Evolutionary conservation across 2,329 filamentous ascomycete species (phyloP).

Genomic region (Monilinia fructicola): DNA sequence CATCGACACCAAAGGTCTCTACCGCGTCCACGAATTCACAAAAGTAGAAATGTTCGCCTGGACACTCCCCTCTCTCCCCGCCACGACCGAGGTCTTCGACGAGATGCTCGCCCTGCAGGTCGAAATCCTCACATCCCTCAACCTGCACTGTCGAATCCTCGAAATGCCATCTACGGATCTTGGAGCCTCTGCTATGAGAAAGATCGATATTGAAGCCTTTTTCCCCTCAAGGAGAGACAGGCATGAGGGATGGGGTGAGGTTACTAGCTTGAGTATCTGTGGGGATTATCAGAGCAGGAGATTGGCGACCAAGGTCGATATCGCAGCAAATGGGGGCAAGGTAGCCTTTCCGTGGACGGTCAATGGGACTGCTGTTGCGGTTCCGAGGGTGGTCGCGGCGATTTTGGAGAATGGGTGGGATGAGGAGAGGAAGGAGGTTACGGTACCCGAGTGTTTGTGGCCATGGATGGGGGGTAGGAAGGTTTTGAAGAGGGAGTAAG

Average conservation of each 20-base stretch:
- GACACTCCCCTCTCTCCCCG: slow-evolving; percentile 59
- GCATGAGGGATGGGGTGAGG: slow-evolving; percentile 83
- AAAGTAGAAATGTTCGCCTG: slow-evolving; percentile 98
- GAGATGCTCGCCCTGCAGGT: slow-evolving; percentile 87
- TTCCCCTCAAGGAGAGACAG: slow-evolving; percentile 75
- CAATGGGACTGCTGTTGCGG: slow-evolving; percentile 90
- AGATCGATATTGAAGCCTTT: slow-evolving; percentile 90
- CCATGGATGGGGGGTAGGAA: slow-evolving; percentile 80
- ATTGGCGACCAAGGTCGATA: slow-evolving; percentile 70
- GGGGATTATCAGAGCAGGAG: slow-evolving; percentile 91
- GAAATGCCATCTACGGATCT: slow-evolving; percentile 91
- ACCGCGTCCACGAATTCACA: slow-evolving; percentile 96
- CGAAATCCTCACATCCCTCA: slow-evolving; percentile 74
- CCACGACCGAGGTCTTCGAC: slow-evolving; percentile 64
- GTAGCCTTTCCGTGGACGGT: slow-evolving; percentile 81
- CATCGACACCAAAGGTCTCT: slow-evolving; percentile 88
- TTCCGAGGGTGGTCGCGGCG: slow-evolving; percentile 85
- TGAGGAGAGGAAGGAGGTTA: slow-evolving; percentile 63
- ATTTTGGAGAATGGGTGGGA: slow-evolving; percentile 91
- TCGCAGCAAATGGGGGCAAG: slow-evolving; percentile 50
- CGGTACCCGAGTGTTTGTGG: slow-evolving; percentile 74
- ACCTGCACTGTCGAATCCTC: slow-evolving; percentile 81
- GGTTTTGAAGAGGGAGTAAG: slow-evolving; percentile 48
- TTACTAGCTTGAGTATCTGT: slow-evolving; percentile 87
- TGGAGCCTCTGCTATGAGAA: slow-evolving; percentile 81